Evolutionary conservation across 225 moss, liverwort and hornwort genomes (phyloP), one percentile per base, ranked within the genome.

Genomic region (Marchantia paleacea): DNA sequence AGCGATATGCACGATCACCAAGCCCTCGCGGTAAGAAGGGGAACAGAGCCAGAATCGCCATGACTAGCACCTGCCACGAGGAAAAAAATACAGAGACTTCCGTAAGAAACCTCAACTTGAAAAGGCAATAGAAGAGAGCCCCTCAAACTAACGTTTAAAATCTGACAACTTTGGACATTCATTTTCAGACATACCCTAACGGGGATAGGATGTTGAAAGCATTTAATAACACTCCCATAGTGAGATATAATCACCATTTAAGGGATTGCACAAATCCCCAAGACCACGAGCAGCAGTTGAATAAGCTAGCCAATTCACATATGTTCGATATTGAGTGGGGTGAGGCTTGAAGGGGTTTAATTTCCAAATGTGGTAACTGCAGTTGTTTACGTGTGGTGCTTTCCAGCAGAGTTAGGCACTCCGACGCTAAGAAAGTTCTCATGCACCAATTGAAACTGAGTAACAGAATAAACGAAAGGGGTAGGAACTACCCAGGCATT

Each of bases 1-100:
- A 91, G 61, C 97, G 93, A 81, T 95, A 99, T 20, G 93, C 93
- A 78, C 95, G 95, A 80, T 91, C 90, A 79, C 91, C 90, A 62
- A 99, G 84, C 65, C 87, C 91, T 85, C 84, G 84, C 28, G 90
- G 97, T 80, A 91, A 76, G 76, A 99, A 87, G 67, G 95, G 97
- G 82, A 94, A 90, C 68, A 95, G 18, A 5, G 97, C 88, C 72
- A 95, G 12, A 80, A 89, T 64, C 78, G 93, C 87, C 97, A 99
- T 95, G 75, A 95, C 84, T 78, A 91, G 71, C 81, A 99, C 92
- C 97, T 97, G 91, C 88, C 81, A 75, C 72, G 39, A 81, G 14
- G 58, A 55, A 20, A 54, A 77, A 76, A 62, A 82, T 55, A 74
- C 67, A 71, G 0, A n/a, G 25, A 9, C 24, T 29, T 12, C 6